Conservation (phyloP, 2,329 filamentous ascomycete species). For the Alternaria consortialis region DNA sequence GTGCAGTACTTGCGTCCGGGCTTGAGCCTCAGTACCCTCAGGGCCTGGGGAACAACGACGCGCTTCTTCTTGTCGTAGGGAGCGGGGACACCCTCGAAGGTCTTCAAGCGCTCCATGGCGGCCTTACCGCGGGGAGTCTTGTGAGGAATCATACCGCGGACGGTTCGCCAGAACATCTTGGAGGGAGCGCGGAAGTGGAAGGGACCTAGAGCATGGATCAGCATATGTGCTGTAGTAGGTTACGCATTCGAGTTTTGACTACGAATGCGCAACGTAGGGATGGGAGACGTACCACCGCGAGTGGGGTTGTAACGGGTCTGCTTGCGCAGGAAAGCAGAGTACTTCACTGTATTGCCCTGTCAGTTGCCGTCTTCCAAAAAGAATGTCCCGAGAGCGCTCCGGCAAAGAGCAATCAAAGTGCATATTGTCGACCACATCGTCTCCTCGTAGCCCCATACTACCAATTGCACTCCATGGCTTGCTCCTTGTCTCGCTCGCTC, state of each 20-base stretch:
- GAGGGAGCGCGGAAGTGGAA: slow-evolving; percentile 99
- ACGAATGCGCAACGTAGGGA: neutral
- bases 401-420: slow-evolving; percentile 23
- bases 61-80: slow-evolving; percentile 99
- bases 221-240: slow-evolving; percentile 8
- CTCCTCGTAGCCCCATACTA: neutral
- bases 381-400: slow-evolving; percentile 11
- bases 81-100: slow-evolving; percentile 98
- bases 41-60: slow-evolving; percentile 97
- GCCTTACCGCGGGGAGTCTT: slow-evolving; percentile 98
- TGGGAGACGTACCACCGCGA: slow-evolving; percentile 79
- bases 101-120: slow-evolving; percentile 98
- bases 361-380: slow-evolving; percentile 32
- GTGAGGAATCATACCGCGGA: slow-evolving; percentile 99
- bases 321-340: slow-evolving; percentile 99
- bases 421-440: neutral
- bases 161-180: slow-evolving; percentile 99
- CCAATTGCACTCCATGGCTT: slow-evolving; percentile 25
- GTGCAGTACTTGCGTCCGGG: slow-evolving; percentile 99
- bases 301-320: slow-evolving; percentile 99
- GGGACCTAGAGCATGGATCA: slow-evolving; percentile 70
- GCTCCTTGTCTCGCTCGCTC: slow-evolving; percentile 24
- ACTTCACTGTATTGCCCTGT: slow-evolving; percentile 82
- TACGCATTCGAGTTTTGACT: neutral
- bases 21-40: slow-evolving; percentile 95